Percentiles rank a stretch among this genome's conserved stretches.
These are phyloP conservation scores for Moringa oleifera DNA, from an alignment of 345 rosid species.

Conservation along the genomic window DNA sequence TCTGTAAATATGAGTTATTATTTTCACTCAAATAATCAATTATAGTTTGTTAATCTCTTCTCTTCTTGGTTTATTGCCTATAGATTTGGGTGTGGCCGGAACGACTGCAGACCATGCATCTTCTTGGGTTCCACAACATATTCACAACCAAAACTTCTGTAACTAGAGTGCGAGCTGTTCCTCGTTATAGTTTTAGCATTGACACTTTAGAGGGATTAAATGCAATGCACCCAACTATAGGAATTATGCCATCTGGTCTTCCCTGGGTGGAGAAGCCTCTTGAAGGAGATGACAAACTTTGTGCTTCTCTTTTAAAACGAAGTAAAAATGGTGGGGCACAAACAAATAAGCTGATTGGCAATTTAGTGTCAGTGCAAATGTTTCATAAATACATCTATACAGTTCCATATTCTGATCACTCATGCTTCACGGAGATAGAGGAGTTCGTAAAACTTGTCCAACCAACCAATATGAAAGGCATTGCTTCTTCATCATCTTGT, in stretches of 20 bases:
- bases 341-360: conserved; percentile 14
- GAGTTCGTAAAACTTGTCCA: conserved; percentile 57
- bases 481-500: conserved; percentile 59
- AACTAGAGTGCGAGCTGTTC: conserved; percentile 83
- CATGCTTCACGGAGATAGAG: conserved; percentile 61
- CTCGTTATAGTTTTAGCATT: conserved; percentile 68
- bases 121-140: conserved; percentile 51
- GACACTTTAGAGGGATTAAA: conserved; percentile 70
- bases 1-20: too few species aligned
- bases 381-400: conserved; percentile 47
- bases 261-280: conserved; percentile 52
- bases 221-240: conserved; percentile 54
- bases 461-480: conserved; percentile 61
- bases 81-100: conserved; percentile 97
- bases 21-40: too few species aligned
- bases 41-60: conserved; percentile 1
- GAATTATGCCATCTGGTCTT: conserved; percentile 89
- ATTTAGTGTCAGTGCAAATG: conserved; percentile 27
- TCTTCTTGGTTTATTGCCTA: conserved; percentile 13
- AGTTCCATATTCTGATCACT: conserved; percentile 71
- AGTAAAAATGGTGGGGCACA: conserved; percentile 9
- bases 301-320: conserved; percentile 31
- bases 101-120: conserved; percentile 77
- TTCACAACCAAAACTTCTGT: conserved; percentile 69
- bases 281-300: conserved; percentile 36